Evolutionary conservation across 208 protist species (phyloP).

Genomic region (Leishmania mexicana): DNA sequence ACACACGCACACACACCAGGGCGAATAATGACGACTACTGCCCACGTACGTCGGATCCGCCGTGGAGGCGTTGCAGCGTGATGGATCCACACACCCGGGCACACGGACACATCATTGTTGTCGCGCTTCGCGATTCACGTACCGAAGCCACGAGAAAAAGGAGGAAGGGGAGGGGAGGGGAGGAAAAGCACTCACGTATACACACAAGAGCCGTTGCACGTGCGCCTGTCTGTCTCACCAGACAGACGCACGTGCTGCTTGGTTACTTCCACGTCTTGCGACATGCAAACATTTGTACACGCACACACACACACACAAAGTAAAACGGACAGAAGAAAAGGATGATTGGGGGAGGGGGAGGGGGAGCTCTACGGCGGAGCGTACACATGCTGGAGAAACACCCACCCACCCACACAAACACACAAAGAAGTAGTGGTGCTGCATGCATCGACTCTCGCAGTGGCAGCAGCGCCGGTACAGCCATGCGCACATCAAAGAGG

Average conservation of each 20-base stretch:
- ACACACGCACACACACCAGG: too few relatives aligned
- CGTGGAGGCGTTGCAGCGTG: too few relatives aligned
- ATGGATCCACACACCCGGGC: not conserved
- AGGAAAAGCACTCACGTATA: not conserved
- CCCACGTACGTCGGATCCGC: too few relatives aligned
- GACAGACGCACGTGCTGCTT: not conserved
- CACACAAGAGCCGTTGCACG: not conserved
- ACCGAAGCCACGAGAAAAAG: not conserved
- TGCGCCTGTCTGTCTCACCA: not conserved
- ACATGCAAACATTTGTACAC: not conserved
- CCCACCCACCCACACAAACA: not conserved
- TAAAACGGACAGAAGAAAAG: not conserved
- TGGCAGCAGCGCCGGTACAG: not conserved
- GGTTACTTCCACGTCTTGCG: not conserved
- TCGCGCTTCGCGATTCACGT: not conserved
- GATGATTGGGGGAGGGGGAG: not conserved
- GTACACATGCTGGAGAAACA: not conserved
- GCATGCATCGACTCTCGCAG: not conserved
- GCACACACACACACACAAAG: not conserved
- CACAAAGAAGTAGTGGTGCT: not conserved
- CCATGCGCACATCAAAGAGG: not conserved
- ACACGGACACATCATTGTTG: not conserved
- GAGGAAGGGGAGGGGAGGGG: too few relatives aligned
- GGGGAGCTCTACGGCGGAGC: too few relatives aligned
- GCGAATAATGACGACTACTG: not conserved